Evolutionary conservation across 495 filamentous ascomycete genomes (phyloP).

Genomic region (Penicillium paradoxum): DNA sequence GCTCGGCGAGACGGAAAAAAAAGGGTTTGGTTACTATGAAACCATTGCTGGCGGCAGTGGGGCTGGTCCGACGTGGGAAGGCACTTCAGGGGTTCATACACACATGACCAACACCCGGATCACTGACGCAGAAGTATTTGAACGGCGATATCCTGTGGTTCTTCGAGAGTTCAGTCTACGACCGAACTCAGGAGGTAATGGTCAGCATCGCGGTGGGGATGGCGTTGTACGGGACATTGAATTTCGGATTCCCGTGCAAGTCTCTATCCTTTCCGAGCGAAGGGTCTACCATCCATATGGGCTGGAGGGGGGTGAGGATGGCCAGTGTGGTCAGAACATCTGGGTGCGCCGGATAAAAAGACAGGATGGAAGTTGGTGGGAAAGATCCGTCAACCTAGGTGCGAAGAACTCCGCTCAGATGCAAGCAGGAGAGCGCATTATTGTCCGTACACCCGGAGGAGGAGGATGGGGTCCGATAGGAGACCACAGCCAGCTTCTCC

Average conservation of each 20-base stretch:
- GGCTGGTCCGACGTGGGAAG: conserved; percentile 77
- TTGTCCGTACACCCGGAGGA: conserved; percentile 49
- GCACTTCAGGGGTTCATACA: conserved; percentile 79
- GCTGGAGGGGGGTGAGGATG: conserved; percentile 75
- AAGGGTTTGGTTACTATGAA: conserved; percentile 89
- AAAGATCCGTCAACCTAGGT: conserved; percentile 68
- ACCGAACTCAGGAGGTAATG: conserved; percentile 55
- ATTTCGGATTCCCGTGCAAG: conserved; percentile 58
- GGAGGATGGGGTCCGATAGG: conserved; percentile 38
- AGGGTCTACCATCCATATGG: conserved; percentile 85
- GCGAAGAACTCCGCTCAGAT: conserved; percentile 84
- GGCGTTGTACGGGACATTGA: conserved; percentile 38
- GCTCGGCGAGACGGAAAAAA: conserved; percentile 16
- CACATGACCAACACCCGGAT: conserved; percentile 98
- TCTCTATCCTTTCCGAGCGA: conserved; percentile 79
- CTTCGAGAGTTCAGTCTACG: conserved; percentile 78
- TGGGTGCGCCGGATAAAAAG: conserved; percentile 50
- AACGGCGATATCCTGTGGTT: conserved; percentile 80
- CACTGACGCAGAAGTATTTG: conserved; percentile 87
- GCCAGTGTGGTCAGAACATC: conserved; percentile 25
- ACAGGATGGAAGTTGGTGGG: conserved; percentile 38
- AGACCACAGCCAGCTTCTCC: conserved; percentile 8
- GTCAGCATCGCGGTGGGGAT: conserved; percentile 35
- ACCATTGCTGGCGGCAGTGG: conserved; percentile 87
- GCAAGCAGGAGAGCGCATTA: conserved; percentile 76